Base-by-base conservation (phyloP, 2,329 filamentous ascomycete species). In the Exophiala sp. region DNA sequence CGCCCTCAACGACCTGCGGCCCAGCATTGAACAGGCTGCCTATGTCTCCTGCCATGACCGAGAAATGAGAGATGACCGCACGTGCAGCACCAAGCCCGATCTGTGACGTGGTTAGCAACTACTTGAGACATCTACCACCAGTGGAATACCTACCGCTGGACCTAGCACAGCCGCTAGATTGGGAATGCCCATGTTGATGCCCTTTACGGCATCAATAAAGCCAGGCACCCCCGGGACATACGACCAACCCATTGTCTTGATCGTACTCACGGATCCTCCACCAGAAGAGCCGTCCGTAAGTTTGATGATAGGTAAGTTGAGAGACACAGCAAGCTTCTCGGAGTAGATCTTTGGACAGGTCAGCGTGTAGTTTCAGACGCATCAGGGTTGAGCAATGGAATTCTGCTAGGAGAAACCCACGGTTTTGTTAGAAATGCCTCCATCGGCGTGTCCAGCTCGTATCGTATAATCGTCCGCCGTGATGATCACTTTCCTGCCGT, bases 401-500 rank as follows among this genome's bases (percentile, higher is more conserved):
- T 20, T 16, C 35, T 38, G 35, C 24, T 29, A 10, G 35, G 5
- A 16, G 14, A 11, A 12, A 50, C 47, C 18, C 34, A 51, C 49
- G 11, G 81, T 85, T 67, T 83, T 84, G 41, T 76, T 79, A 63
- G 67, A 72, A 39, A 81, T 71, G 14, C 81, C 74, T 0, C 83
- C 83, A 68, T 86, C 83, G 0, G 82, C 82, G 70, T 86, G 83
- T 1, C 83, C 83, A 29, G 82, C 81, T 9, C 83, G 71, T 33
- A 86, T 78, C 1, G 77, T 79, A 58, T 84, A 86, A 64, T 86
- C 83, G 63, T 86, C 83, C 0, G 82, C 82, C 0, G 83, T 85
- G 43, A 86, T 78, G 0, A 85, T 69, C 2, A 86, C 72, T 50
- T 77, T 47, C 14, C 50, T 41, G 16, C 44, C 35, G 9, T 42